phyloP scores from a whole-genome alignment of 1,139 yeast genomes.

The Saccharomyces pastorianus region DNA sequence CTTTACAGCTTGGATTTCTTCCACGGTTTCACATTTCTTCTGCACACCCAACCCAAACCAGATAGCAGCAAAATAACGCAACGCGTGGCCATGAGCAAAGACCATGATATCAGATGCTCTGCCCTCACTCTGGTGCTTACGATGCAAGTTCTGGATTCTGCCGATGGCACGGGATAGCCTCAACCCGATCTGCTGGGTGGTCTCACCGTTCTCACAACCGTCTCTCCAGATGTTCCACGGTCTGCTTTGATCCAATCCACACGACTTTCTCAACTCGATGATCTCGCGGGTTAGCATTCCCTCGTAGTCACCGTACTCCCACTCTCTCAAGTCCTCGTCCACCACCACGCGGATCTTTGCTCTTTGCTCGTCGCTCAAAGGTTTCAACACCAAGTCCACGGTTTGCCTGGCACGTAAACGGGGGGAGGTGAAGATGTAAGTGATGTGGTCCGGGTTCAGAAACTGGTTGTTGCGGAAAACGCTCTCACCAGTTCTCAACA shows the following conservation, averaged over 20 bases:
- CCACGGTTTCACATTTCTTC: slow-evolving; percentile 22
- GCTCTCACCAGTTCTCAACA: slow-evolving; percentile 62
- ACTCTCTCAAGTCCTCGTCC: slow-evolving; percentile 73
- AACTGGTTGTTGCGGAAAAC: slow-evolving; percentile 52
- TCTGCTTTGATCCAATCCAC: slow-evolving; percentile 50
- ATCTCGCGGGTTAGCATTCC: slow-evolving; percentile 69
- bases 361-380: slow-evolving; percentile 42
- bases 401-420: slow-evolving; percentile 73
- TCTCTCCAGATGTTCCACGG: slow-evolving; percentile 87
- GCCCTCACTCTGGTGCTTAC: slow-evolving; percentile 45
- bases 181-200: slow-evolving; percentile 50
- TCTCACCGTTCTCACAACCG: slow-evolving; percentile 90
- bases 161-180: slow-evolving; percentile 65
- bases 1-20: slow-evolving; percentile 16
- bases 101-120: slow-evolving; percentile 65
- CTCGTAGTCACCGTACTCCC: slow-evolving; percentile 96
- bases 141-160: slow-evolving; percentile 56
- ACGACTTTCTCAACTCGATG: slow-evolving; percentile 44
- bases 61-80: slow-evolving; percentile 80
- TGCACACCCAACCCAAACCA: slow-evolving; percentile 51
- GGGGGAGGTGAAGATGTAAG: slow-evolving; percentile 69
- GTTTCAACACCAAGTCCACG: slow-evolving; percentile 46
- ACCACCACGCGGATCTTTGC: slow-evolving; percentile 40
- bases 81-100: slow-evolving; percentile 88
- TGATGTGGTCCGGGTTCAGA: slow-evolving; percentile 56